A percentile compares a stretch with the other conserved stretches of the same genome.
These are phyloP conservation scores for Aspergillus sp. DNA, from an alignment of 2,329 filamentous ascomycete species.

Conservation along the genomic window DNA sequence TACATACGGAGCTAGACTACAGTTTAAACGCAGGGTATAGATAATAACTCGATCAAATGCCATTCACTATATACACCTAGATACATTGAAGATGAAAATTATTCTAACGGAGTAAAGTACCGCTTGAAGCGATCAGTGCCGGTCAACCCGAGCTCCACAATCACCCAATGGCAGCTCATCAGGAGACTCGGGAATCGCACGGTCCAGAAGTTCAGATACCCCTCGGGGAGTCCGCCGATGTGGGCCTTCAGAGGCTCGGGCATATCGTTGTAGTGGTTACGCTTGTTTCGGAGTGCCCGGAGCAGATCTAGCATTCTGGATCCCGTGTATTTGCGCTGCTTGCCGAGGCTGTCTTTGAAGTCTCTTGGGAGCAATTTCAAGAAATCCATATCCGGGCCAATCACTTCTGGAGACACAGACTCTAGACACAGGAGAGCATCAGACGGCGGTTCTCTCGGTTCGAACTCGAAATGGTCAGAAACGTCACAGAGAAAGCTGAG, in stretches of 20 bases:
- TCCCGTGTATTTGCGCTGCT: conserved; percentile 93
- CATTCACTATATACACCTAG: not conserved
- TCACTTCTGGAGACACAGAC: conserved; percentile 44
- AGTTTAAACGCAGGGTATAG: not conserved
- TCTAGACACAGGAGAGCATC: conserved; percentile 61
- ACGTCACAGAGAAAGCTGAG: conserved; percentile 93
- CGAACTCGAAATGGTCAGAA: conserved; percentile 94
- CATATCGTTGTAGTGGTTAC: conserved; percentile 98
- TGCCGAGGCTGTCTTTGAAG: conserved; percentile 86
- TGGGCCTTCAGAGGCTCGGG: conserved; percentile 70
- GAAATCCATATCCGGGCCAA: conserved; percentile 69
- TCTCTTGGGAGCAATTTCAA: conserved; percentile 70
- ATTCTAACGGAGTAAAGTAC: conserved; percentile 41
- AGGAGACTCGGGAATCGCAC: conserved; percentile 74
- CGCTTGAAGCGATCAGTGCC: conserved; percentile 43
- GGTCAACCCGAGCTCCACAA: conserved; percentile 63
- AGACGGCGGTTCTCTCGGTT: conserved; percentile 79
- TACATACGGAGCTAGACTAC: not conserved
- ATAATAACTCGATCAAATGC: not conserved
- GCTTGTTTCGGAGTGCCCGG: conserved; percentile 89
- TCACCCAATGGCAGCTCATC: conserved; percentile 74
- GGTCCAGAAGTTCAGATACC: conserved; percentile 83
- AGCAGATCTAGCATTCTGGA: conserved; percentile 80
- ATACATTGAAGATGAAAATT: conserved; percentile 2
- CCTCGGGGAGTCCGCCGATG: conserved; percentile 74